A percentile compares a stretch with the other conserved stretches of the same genome.
Evolutionary conservation across 2,329 filamentous ascomycete species (phyloP).

Genomic region (Pyricularia sp.): DNA sequence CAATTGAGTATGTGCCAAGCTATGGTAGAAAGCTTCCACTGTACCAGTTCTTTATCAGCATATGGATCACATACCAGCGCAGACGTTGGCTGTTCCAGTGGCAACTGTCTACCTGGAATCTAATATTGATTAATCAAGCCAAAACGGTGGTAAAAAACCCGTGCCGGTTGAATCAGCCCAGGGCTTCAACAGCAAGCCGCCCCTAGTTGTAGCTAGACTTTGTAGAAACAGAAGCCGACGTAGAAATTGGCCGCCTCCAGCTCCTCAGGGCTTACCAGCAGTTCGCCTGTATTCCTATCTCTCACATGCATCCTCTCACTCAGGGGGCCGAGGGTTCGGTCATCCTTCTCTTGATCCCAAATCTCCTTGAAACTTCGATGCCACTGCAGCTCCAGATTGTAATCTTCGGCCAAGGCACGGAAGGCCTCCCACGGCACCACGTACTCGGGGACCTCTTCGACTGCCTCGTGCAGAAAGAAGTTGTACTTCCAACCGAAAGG

Average conservation of each 20-base stretch:
- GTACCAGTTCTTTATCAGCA: neutral
- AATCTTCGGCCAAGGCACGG: constrained; percentile 87
- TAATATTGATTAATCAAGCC: neutral
- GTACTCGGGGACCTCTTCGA: constrained; percentile 92
- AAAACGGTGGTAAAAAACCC: neutral
- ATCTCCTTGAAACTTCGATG: constrained; percentile 83
- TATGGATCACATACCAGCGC: neutral
- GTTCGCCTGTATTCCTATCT: constrained; percentile 48
- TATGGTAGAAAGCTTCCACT: neutral
- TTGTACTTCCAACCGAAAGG: constrained; percentile 97
- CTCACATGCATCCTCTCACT: constrained; percentile 95
- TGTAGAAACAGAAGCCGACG: constrained; percentile 92
- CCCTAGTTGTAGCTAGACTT: constrained; percentile 43
- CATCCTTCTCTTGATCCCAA: constrained; percentile 83
- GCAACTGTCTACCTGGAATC: neutral
- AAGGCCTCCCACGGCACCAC: constrained; percentile 98
- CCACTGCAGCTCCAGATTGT: constrained; percentile 90
- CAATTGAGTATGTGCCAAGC: neutral
- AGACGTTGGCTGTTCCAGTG: neutral
- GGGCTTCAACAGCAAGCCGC: neutral
- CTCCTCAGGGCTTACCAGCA: constrained; percentile 72
- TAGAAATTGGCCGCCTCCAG: constrained; percentile 90
- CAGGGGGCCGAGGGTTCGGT: constrained; percentile 64
- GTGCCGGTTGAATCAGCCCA: neutral
- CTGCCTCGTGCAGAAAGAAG: constrained; percentile 90